phyloP scores from a whole-genome alignment of 495 filamentous ascomycete species.

The Pyronema omphalodes region DNA sequence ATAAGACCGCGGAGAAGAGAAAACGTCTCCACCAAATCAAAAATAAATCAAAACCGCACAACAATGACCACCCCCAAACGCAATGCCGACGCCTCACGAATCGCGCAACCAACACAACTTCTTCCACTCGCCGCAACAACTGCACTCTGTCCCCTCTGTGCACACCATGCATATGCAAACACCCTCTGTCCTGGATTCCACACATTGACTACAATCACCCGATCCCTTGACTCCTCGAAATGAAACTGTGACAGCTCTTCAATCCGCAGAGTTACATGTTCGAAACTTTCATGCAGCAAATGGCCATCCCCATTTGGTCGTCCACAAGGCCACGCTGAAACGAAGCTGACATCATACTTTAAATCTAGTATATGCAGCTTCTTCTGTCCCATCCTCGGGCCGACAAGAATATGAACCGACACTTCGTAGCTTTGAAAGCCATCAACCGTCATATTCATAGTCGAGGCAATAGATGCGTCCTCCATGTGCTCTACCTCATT shows the following conservation, averaged over 20 bases:
- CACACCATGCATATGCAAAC: conserved; percentile 49
- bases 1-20: background rate
- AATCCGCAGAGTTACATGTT: background rate
- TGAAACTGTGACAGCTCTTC: background rate
- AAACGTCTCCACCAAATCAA: too few relatives aligned
- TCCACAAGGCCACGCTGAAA: conserved; percentile 3
- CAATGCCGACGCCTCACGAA: conserved; percentile 50
- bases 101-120: conserved; percentile 47
- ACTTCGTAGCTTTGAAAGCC: conserved; percentile 1
- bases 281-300: background rate
- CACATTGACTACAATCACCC: background rate
- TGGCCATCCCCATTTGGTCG: background rate
- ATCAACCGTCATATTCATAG: background rate
- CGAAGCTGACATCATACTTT: conserved; percentile 3
- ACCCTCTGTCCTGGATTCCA: conserved; percentile 17
- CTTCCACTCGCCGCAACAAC: conserved; percentile 44
- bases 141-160: conserved; percentile 48
- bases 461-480: background rate
- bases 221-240: background rate
- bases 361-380: background rate
- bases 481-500: background rate
- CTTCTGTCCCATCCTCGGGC: background rate
- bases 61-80: conserved; percentile 44
- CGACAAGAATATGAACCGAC: background rate
- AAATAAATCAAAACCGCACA: background rate